Evolutionary conservation across 805 yeast genomes (phyloP).

Genomic region (Tetrapisispora taiwanensis): DNA sequence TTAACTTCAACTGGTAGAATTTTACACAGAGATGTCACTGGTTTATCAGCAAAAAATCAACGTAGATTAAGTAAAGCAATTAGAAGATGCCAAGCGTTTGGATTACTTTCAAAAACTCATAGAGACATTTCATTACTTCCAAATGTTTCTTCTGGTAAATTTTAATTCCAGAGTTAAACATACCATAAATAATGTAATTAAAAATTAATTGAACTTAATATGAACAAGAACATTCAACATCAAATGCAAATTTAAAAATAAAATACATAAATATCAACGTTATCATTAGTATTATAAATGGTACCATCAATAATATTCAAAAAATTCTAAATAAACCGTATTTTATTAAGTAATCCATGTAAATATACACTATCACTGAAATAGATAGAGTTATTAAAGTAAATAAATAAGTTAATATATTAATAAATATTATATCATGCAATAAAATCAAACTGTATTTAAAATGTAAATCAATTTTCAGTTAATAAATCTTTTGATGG

Average conservation of each 20-base stretch:
- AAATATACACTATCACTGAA: background rate
- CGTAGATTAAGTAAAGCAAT: conserved; percentile 64
- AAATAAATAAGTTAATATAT: background rate
- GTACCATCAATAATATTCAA: too few species aligned
- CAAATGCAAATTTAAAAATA: too few species aligned
- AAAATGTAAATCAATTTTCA: background rate
- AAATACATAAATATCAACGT: too few species aligned
- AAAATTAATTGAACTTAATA: too few species aligned
- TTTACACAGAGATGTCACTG: conserved; percentile 59
- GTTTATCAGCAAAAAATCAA: conserved; percentile 58
- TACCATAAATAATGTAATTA: too few species aligned
- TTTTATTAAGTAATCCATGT: background rate
- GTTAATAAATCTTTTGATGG: conserved; percentile 11
- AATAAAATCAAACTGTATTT: background rate
- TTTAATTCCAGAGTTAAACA: background rate
- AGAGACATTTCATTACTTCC: conserved; percentile 43
- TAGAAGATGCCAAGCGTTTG: conserved; percentile 70
- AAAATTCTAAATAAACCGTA: background rate
- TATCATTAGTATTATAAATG: too few species aligned
- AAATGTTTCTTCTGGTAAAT: conserved; percentile 4
- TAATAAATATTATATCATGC: too few species aligned
- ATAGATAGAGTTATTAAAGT: background rate
- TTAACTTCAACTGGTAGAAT: conserved; percentile 68
- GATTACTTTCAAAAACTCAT: conserved; percentile 68
- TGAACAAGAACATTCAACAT: too few species aligned